A percentile compares a stretch with the other conserved stretches of the same genome.
phyloP scores from a whole-genome alignment of 1,284 basidiomycete genomes.

The Ustilago hordei region DNA sequence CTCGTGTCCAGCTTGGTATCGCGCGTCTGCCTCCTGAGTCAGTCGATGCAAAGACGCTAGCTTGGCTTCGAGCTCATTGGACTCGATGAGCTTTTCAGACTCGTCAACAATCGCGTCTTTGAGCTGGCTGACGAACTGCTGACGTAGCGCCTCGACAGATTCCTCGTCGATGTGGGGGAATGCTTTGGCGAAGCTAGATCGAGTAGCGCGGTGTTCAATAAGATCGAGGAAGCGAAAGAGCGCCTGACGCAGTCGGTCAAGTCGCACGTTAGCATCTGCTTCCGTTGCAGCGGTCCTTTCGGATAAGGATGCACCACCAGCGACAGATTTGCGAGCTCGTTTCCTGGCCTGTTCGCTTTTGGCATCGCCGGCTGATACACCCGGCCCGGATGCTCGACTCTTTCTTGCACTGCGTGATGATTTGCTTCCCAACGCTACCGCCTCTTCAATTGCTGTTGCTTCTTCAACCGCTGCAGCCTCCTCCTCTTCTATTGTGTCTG shows the following conservation, averaged over 20 bases:
- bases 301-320: background rate
- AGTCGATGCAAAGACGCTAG: conserved; percentile 52
- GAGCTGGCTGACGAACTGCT: conserved; percentile 56
- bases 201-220: conserved; percentile 56
- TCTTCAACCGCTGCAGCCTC: conserved; percentile 9
- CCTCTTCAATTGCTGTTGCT: conserved; percentile 1
- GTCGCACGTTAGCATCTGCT: conserved; percentile 29
- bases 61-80: conserved; percentile 52
- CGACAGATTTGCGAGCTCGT: conserved; percentile 24
- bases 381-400: conserved; percentile 16
- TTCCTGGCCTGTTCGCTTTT: conserved; percentile 14
- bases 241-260: conserved; percentile 57
- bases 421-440: conserved; percentile 10
- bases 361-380: conserved; percentile 1
- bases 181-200: conserved; percentile 44
- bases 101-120: conserved; percentile 57
- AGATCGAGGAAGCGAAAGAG: conserved; percentile 59
- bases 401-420: conserved; percentile 14
- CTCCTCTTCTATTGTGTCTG: conserved; percentile 3
- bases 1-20: conserved; percentile 36
- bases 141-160: conserved; percentile 48
- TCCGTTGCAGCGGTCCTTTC: conserved; percentile 2
- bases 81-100: conserved; percentile 50
- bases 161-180: conserved; percentile 51
- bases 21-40: conserved; percentile 56